Evolutionary conservation across 305 asterid genomes (phyloP).

Genomic region (Ilex paraguariensis): DNA sequence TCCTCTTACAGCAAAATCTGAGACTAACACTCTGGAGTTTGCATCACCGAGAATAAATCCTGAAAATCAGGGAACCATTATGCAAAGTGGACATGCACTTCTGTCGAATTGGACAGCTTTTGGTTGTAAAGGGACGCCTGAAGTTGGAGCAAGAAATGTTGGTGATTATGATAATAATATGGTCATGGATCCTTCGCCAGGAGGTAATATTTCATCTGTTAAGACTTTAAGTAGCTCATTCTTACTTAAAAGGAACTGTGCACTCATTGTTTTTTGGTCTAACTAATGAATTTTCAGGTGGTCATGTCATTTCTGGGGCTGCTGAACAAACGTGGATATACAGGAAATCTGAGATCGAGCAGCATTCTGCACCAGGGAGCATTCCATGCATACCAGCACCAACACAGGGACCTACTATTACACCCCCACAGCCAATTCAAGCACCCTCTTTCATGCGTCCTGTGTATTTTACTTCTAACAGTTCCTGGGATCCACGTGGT

Average conservation of each 20-base stretch:
- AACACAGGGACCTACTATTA: conserved; percentile 42
- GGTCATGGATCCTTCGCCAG: conserved; percentile 22
- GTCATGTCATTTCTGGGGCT: conserved; percentile 21
- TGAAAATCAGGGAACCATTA: conserved; percentile 48
- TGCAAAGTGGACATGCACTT: conserved; percentile 46
- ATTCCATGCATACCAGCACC: conserved; percentile 35
- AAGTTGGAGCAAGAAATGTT: conserved; percentile 32
- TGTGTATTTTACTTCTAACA: conserved; percentile 53
- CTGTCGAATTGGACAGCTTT: conserved; percentile 54
- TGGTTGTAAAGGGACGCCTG: conserved; percentile 42
- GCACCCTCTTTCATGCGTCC: conserved; percentile 50
- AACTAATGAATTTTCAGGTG: conserved; percentile 18
- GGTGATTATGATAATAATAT: conserved; percentile 14
- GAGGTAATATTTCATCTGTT: conserved; percentile 16
- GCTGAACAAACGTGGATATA: conserved; percentile 34
- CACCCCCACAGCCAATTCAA: conserved; percentile 59
- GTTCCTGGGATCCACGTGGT: conserved; percentile 71
- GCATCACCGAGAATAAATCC: conserved; percentile 66
- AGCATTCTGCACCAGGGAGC: conserved; percentile 46
- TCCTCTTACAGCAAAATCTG: conserved; percentile 44
- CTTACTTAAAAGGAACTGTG: too few relatives aligned
- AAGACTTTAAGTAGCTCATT: background rate
- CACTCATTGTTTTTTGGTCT: conserved; percentile 3
- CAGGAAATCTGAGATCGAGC: conserved; percentile 44
- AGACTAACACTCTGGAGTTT: conserved; percentile 47